Conservation (phyloP, 1,284 basidiomycete genomes). For the Quambalaria eucalypti region DNA sequence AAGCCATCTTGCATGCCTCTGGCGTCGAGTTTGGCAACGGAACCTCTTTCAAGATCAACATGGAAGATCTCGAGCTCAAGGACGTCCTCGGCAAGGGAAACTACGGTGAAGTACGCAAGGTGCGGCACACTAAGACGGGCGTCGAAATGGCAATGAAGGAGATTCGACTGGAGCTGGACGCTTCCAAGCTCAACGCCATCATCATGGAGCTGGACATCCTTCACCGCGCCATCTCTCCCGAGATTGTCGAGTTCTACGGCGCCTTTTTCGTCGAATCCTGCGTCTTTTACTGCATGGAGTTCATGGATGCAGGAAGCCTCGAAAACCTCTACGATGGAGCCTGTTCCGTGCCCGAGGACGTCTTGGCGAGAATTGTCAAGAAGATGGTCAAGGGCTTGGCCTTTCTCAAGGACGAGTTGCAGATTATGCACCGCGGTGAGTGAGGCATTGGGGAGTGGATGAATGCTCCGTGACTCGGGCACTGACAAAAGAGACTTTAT, state of each 20-base stretch:
- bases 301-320: constrained; percentile 90
- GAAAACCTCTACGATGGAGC: constrained; percentile 60
- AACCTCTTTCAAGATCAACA: constrained; percentile 86
- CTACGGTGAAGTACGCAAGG: constrained; percentile 94
- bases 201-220: constrained; percentile 97
- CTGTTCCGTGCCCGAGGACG: constrained; percentile 67
- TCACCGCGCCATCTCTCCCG: constrained; percentile 78
- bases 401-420: constrained; percentile 89
- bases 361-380: constrained; percentile 72
- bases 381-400: constrained; percentile 82
- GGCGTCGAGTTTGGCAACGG: constrained; percentile 94
- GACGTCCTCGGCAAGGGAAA: constrained; percentile 86
- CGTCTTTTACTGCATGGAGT: constrained; percentile 99
- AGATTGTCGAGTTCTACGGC: constrained; percentile 96
- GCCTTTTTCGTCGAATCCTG: constrained; percentile 98
- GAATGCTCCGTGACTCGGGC: too few species aligned
- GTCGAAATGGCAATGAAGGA: constrained; percentile 99
- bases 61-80: constrained; percentile 81
- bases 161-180: constrained; percentile 93
- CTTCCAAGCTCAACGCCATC: constrained; percentile 87
- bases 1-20: constrained; percentile 80
- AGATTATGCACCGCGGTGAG: constrained; percentile 98
- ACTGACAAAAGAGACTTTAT: too few species aligned
- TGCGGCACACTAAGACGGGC: constrained; percentile 84
- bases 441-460: too few species aligned